A percentile compares a stretch with the other conserved stretches of the same genome.
phyloP scores from a whole-genome alignment of 208 protist genomes.

The Trypanosoma theileri region DNA sequence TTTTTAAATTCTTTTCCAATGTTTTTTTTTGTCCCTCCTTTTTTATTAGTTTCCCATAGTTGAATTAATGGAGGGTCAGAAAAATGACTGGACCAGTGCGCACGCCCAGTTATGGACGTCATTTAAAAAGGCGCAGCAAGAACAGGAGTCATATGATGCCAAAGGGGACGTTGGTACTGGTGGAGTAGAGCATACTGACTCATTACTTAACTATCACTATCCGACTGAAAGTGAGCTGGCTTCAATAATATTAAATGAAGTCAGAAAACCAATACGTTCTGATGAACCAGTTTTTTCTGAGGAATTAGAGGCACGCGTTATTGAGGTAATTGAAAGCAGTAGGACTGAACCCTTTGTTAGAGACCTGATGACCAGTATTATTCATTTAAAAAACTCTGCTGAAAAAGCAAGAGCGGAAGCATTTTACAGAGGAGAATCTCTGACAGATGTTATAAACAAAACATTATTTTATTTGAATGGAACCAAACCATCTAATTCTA shows the following conservation, averaged over 20 bases:
- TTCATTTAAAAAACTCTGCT: slow-evolving; percentile 27
- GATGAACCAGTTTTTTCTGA: slow-evolving; percentile 26
- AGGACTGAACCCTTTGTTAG: slow-evolving; percentile 8
- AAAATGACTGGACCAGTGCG: slow-evolving; percentile 36
- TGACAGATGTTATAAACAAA: slow-evolving; percentile 23
- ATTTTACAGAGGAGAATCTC: slow-evolving; percentile 13
- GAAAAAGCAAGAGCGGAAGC: slow-evolving; percentile 11
- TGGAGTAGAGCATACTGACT: neutral
- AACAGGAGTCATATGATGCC: neutral
- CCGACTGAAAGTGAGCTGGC: slow-evolving; percentile 1
- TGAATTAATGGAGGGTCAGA: slow-evolving; percentile 32
- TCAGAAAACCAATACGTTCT: slow-evolving; percentile 1
- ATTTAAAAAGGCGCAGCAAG: slow-evolving; percentile 26
- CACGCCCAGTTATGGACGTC: slow-evolving; percentile 55
- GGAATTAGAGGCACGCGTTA: slow-evolving; percentile 18
- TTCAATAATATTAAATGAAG: slow-evolving; percentile 23
- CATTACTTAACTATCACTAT: neutral
- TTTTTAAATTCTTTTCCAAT: neutral
- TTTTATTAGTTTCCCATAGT: neutral
- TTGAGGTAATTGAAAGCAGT: slow-evolving; percentile 17
- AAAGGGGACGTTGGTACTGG: slow-evolving; percentile 6
- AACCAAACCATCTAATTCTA: neutral
- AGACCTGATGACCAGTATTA: slow-evolving; percentile 21
- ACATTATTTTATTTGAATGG: slow-evolving; percentile 31
- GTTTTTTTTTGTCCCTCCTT: neutral